Base-by-base conservation (phyloP, 371 early-diverging fungal species). In the Mucor piriformis region DNA sequence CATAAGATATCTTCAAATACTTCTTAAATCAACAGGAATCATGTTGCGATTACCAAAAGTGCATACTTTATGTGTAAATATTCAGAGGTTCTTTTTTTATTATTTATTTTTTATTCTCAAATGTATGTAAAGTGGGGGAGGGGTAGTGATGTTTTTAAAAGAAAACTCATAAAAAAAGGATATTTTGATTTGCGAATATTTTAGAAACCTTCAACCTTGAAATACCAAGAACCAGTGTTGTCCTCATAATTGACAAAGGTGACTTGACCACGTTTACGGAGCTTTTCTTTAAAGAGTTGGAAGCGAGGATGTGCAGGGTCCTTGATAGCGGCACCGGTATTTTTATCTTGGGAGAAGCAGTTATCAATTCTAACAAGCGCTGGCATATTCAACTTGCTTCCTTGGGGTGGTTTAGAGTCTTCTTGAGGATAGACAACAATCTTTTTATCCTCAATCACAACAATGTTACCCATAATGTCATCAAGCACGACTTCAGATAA, bases 151-250 rank as follows among this genome's bases (percentile, higher is more conserved):
- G n/a, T n/a, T n/a, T n/a, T n/a, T n/a, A n/a, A n/a, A n/a, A n/a
- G n/a, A n/a, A n/a, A n/a, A n/a, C n/a, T n/a, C n/a, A n/a, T n/a
- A n/a, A n/a, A n/a, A n/a, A n/a, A n/a, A n/a, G n/a, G n/a, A n/a
- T n/a, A n/a, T n/a, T n/a, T n/a, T n/a, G n/a, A n/a, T n/a, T n/a
- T n/a, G n/a, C n/a, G n/a, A n/a, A n/a, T n/a, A 38, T 32, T 15
- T 69, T 88, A 91, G 70, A 98, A 98, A 64, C 92, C 92, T 53
- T 92, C 83, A 8, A 95, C 96, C 18, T 79, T 74, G 71, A 98
- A 98, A 13, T 75, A 82, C 98, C 98, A 98, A 0, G 76, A 78
- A 21, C 97, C 96, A n/a, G 83, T 84, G 2, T 71, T 65, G 11
- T 77, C 64, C 33, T 86, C 81, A 73, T 88, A 97, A 46, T 84